Percentiles rank a stretch among this genome's conserved stretches.
phyloP scores from a whole-genome alignment of 768 basidiomycete species.

The Russula virescens region DNA sequence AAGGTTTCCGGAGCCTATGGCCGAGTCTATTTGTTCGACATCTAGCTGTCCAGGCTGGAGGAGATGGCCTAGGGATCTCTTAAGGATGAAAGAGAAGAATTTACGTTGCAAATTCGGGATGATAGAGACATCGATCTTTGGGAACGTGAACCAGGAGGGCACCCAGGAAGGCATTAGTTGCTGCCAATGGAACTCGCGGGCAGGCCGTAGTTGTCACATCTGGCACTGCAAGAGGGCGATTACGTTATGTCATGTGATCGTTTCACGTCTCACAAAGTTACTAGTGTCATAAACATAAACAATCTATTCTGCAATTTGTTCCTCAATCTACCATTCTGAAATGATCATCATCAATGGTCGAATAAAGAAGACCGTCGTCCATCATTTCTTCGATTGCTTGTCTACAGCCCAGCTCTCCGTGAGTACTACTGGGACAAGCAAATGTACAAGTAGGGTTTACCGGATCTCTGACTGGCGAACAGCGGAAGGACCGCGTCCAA shows the following conservation, averaged over 20 bases:
- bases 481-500: neutral
- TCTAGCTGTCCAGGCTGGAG: slow-evolving; percentile 89
- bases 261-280: too few relatives aligned
- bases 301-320: too few relatives aligned
- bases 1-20: slow-evolving; percentile 86
- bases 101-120: slow-evolving; percentile 75
- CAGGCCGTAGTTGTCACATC: too few relatives aligned
- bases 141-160: slow-evolving; percentile 48
- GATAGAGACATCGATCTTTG: slow-evolving; percentile 57
- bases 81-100: slow-evolving; percentile 85
- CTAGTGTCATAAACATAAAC: too few relatives aligned
- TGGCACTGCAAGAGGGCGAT: neutral
- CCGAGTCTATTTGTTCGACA: slow-evolving; percentile 79
- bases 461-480: slow-evolving; percentile 9
- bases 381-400: slow-evolving; percentile 26
- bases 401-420: slow-evolving; percentile 13
- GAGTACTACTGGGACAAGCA: neutral
- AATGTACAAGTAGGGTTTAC: neutral
- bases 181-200: neutral
- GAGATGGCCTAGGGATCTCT: slow-evolving; percentile 76
- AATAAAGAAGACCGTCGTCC: slow-evolving; percentile 22
- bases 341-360: slow-evolving; percentile 15
- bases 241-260: slow-evolving; percentile 1
- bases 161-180: slow-evolving; percentile 33
- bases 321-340: slow-evolving; percentile 14